Base-by-base conservation (phyloP, 106 monocot genomes). In the Apostasia shenzhenica region DNA sequence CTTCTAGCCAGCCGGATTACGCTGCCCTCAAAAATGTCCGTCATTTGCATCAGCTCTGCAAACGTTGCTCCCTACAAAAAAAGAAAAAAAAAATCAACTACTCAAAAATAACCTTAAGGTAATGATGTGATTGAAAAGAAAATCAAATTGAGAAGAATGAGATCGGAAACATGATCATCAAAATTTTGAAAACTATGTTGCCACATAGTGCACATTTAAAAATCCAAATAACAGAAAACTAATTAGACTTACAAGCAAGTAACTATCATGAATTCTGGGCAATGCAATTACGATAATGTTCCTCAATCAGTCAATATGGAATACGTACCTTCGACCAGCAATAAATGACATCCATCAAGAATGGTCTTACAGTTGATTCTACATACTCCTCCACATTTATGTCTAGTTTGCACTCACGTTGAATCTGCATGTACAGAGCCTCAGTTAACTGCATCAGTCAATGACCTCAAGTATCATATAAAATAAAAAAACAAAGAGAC, bases 21-120 rank as follows among this genome's bases (percentile, higher is more conserved):
- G 77, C 97, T 97, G 4, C 97, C 97, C 62, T 97, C 97, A 81
- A 97, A 97, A 79, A 97, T 92, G 71, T 97, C 97, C 8, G 97
- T 97, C 97, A 97, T 97, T 57, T 89, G 85, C 61, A 92, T 92
- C 9, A 97, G 86, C 67, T 97, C 92, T 0, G 76, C 97, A 90
- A 97, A 97, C 52, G 82, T 79, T 59, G 97, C 86, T 50, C 97
- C 97, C 97, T 97, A 46, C 10, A 78, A 66, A 50, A 13, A 52
- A 63, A 61, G 44, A 10, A 13, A 65, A 48, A 65, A 48, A 37
- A 26, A 26, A 26, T 44, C 7, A 3, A 26, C 26, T 26, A 26
- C 26, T 26, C 26, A 26, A 26, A 26, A 26, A 26, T 26, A 26
- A 26, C 26, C 26, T 26, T 26, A 26, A 26, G 26, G 26, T 26